These are phyloP conservation scores for Candida sanyaensis DNA, from an alignment of 1,139 yeast genomes.

Conservation along the genomic window DNA sequence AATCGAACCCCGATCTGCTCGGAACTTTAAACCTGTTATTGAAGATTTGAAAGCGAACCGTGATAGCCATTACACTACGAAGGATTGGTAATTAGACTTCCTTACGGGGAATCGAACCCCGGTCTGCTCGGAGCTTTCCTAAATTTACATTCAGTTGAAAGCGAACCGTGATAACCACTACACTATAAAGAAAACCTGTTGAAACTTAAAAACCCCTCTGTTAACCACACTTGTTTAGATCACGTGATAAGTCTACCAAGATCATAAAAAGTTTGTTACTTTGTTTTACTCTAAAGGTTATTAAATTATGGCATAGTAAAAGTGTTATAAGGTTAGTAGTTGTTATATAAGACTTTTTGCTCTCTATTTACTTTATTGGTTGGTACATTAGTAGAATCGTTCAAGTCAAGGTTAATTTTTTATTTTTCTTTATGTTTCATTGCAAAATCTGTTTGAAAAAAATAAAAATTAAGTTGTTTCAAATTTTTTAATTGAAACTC, in stretches of 20 bases:
- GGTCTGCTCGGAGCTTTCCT: too few species aligned
- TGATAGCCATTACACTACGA: slow-evolving; percentile 82
- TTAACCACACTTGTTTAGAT: too few species aligned
- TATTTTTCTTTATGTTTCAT: neutral
- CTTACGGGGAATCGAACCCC: too few species aligned
- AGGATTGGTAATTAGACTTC: slow-evolving; percentile 36
- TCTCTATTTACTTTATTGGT: too few species aligned
- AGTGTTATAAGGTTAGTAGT: too few species aligned
- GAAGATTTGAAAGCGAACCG: slow-evolving; percentile 71
- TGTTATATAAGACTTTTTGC: too few species aligned
- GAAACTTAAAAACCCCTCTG: neutral
- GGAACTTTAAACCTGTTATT: slow-evolving; percentile 30
- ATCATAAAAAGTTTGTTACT: too few species aligned
- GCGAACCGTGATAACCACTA: slow-evolving; percentile 84
- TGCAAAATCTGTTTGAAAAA: neutral
- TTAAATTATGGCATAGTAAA: too few species aligned
- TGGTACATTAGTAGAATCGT: neutral
- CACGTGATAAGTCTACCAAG: too few species aligned
- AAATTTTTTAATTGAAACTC: too few species aligned
- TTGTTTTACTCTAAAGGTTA: too few species aligned
- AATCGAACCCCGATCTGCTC: slow-evolving; percentile 84
- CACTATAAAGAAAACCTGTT: slow-evolving; percentile 45
- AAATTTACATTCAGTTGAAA: slow-evolving; percentile 37
- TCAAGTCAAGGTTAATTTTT: neutral
- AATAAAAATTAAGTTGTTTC: neutral